Evolutionary conservation across 163 green algal species (phyloP), one percentile per base, ranked within the genome.

Genomic region (Chlamydomonas reinhardtii): DNA sequence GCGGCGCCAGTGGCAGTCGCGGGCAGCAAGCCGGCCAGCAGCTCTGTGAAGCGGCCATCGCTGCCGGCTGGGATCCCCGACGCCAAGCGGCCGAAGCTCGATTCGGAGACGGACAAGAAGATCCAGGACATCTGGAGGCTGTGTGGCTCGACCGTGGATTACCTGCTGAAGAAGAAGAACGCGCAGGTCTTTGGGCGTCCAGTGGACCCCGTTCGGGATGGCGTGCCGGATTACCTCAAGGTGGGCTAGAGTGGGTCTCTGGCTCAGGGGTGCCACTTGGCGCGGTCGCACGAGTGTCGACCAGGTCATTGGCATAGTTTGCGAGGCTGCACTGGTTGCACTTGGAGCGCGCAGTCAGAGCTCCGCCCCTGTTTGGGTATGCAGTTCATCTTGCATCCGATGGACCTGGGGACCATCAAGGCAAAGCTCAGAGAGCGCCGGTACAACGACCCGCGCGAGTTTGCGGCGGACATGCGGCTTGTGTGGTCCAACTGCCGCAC

Each of bases 381-480:
- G 73, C 61, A 88, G 73, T 82, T 88, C 76, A 94, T 99, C 85
- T 95, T 95, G 70, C 83, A 94, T 19, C 97, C 97, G n/a, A 98
- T 98, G 95, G 96, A 98, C 90, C 89, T 99, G 37, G 90, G 91
- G 75, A 98, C 95, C 24, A 92, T 98, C 35, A 86, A 91, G 15
- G 80, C 89, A 54, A 96, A 94, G 88, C 91, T 92, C 15, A 76
- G 25, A 20, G 62, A 90, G 91, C 64, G 37, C 32, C 82, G 89
- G 24, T 98, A 98, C 90, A 89, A 34, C 22, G 76, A 89, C 54
- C 90, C 93, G 12, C 59, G 88, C 14, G 92, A 97, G 88, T 96
- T 97, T 77, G 75, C 90, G 0, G 93, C 95, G 56, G 96, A 98
- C 85, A 87, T 98, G 76, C 92, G 96, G 19, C 92, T 93, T 16